Evolutionary conservation across 306 rosid genomes (phyloP).

Genomic region (Cucurbita pepo): DNA sequence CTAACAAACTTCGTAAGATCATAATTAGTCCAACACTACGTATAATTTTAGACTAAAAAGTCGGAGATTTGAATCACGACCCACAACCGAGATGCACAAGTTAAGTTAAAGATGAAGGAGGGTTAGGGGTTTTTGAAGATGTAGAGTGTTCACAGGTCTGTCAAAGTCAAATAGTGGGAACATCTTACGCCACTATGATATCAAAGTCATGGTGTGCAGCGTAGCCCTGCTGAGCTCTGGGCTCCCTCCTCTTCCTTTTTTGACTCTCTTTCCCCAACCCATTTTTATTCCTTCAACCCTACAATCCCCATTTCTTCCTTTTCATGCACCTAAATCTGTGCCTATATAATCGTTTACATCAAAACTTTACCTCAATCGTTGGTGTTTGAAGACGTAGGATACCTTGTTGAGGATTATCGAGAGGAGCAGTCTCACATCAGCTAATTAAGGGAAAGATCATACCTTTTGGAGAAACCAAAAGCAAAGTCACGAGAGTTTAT

Average conservation of each 20-base stretch:
- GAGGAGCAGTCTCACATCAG: no score
- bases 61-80: no score
- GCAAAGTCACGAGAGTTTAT: no score
- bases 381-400: no score
- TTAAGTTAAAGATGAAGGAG: no score
- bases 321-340: neutral
- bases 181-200: neutral
- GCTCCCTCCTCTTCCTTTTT: neutral
- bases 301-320: neutral
- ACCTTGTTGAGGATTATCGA: no score
- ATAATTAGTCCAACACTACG: no score
- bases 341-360: neutral
- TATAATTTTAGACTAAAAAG: no score
- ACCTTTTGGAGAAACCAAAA: no score
- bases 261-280: neutral
- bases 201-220: neutral
- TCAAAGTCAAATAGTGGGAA: neutral
- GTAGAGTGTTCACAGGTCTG: neutral
- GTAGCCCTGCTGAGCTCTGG: neutral
- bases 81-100: no score
- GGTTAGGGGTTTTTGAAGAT: neutral
- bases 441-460: no score
- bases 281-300: neutral
- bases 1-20: no score
- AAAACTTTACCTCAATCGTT: neutral